Evolutionary conservation across 805 yeast genomes (phyloP), one percentile per base, ranked within the genome.

Genomic region (Candida jianshihensis): DNA sequence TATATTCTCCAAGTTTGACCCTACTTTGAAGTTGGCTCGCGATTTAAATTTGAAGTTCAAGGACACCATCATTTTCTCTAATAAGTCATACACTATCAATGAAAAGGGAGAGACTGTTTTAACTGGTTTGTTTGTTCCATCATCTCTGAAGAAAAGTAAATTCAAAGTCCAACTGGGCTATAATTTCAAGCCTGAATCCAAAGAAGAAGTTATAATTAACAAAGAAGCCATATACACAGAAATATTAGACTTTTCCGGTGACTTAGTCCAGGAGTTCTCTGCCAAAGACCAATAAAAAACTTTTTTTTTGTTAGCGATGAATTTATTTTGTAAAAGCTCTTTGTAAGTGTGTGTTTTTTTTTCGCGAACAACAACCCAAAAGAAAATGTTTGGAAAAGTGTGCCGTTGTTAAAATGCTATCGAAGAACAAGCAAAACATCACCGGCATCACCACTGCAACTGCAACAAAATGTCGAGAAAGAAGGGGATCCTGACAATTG

Each of bases 141-240:
- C 71, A 4, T 70, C 72, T 26, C 59, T 73, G 42, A 61, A 66
- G 15, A 72, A 73, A 42, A 73, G 75, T 53, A 83, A 79, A 57
- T 88, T 87, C 64, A 78, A 81, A 49, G 95, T 82, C 17, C 85
- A 82, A 44, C 57, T 83, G 41, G 94, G 89, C 12, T 80, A 75
- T 49, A 80, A 86, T 48, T 69, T 80, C 38, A 69, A 72, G 51
- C 94, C 95, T 2, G 57, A 68, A 5, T 71, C 66, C 24, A 58
- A 67, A 5, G 74, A 68, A 37, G 60, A 59, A 28, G 80, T 84
- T 11, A 65, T 64, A 26, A 61, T 87, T 39, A 85, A 87, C 58
- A 80, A 72, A 52, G 81, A 74, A 13, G 82, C 90, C 3, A 69
- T 85, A n/a, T 60, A 81, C 40, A 68, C 71, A 39, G 95, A 90